Evolutionary conservation across 164 flowering plant genomes (phyloP).

Genomic region (Hamamelis virginiana): DNA sequence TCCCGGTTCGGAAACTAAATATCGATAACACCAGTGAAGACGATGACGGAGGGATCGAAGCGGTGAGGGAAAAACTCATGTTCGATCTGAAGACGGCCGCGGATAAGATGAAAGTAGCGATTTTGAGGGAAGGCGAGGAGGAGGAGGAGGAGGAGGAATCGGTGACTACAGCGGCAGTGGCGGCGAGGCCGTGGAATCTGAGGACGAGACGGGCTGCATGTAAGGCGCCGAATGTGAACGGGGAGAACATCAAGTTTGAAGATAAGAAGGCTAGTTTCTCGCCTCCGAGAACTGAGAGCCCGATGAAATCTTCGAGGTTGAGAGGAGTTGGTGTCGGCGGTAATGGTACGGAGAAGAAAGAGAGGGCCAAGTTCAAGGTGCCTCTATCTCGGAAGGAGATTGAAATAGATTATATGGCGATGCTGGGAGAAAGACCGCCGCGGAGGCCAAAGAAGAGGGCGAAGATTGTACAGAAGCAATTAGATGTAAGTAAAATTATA

Average conservation of each 20-base stretch:
- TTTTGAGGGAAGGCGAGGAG: constrained; percentile 31
- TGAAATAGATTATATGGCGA: constrained; percentile 64
- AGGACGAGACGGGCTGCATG: constrained; percentile 67
- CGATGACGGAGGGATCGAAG: constrained; percentile 51
- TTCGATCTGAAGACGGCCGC: constrained; percentile 55
- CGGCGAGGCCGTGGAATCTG: constrained; percentile 67
- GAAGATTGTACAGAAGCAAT: constrained; percentile 45
- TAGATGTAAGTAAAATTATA: constrained; percentile 55
- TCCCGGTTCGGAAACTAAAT: constrained; percentile 6
- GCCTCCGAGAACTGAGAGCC: constrained; percentile 30
- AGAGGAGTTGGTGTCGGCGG: constrained; percentile 16
- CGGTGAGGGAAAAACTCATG: constrained; percentile 54
- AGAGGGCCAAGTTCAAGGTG: constrained; percentile 43
- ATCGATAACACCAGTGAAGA: background rate
- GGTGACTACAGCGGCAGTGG: constrained; percentile 18
- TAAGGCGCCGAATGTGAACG: constrained; percentile 39
- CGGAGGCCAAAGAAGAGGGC: constrained; percentile 75
- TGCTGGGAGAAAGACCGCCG: constrained; percentile 56
- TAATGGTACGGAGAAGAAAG: constrained; percentile 30
- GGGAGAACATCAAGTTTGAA: constrained; percentile 18
- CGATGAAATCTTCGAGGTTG: constrained; percentile 23
- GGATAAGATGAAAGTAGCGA: constrained; percentile 47
- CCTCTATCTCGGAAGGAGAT: constrained; percentile 58
- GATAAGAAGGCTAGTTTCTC: constrained; percentile 20
- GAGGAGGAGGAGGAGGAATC: constrained; percentile 22